These are phyloP conservation scores for Candida succiphila DNA, from an alignment of 805 yeast species.

Conservation along the genomic window DNA sequence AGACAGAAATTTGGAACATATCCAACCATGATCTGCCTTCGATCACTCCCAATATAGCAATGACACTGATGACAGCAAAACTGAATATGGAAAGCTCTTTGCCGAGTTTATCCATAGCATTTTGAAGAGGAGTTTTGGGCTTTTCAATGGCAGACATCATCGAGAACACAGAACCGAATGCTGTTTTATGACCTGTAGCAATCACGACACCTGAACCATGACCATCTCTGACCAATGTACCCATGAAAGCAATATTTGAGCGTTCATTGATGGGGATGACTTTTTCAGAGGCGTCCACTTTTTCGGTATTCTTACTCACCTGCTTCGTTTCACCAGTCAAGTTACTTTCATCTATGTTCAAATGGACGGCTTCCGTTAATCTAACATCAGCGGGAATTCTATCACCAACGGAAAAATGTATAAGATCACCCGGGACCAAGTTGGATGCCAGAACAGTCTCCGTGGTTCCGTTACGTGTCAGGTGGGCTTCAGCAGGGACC, in stretches of 20 bases:
- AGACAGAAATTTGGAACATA: slow-evolving; percentile 96
- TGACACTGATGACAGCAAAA: slow-evolving; percentile 83
- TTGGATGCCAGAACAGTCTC: slow-evolving; percentile 78
- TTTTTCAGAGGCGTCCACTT: slow-evolving; percentile 24
- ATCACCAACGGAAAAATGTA: slow-evolving; percentile 86
- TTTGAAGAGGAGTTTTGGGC: slow-evolving; percentile 95
- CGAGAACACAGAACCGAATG: slow-evolving; percentile 88
- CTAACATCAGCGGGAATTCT: slow-evolving; percentile 94
- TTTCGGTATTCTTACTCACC: slow-evolving; percentile 51
- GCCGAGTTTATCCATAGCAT: slow-evolving; percentile 92
- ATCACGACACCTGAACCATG: slow-evolving; percentile 90
- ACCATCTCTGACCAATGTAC: slow-evolving; percentile 94
- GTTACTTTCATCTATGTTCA: slow-evolving; percentile 86
- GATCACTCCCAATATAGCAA: slow-evolving; percentile 78
- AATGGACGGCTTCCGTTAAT: slow-evolving; percentile 65
- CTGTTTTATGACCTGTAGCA: slow-evolving; percentile 83
- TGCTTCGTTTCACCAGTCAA: slow-evolving; percentile 94
- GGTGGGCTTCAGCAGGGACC: slow-evolving; percentile 95
- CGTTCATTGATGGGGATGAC: slow-evolving; percentile 59
- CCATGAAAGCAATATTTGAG: slow-evolving; percentile 84
- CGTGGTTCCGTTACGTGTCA: slow-evolving; percentile 72
- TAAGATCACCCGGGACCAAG: slow-evolving; percentile 94
- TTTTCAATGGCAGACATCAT: slow-evolving; percentile 94
- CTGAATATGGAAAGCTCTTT: slow-evolving; percentile 79
- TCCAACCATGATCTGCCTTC: slow-evolving; percentile 96